phyloP scores from a whole-genome alignment of 129 eudicot species.

The Centaurea solstitialis region DNA sequence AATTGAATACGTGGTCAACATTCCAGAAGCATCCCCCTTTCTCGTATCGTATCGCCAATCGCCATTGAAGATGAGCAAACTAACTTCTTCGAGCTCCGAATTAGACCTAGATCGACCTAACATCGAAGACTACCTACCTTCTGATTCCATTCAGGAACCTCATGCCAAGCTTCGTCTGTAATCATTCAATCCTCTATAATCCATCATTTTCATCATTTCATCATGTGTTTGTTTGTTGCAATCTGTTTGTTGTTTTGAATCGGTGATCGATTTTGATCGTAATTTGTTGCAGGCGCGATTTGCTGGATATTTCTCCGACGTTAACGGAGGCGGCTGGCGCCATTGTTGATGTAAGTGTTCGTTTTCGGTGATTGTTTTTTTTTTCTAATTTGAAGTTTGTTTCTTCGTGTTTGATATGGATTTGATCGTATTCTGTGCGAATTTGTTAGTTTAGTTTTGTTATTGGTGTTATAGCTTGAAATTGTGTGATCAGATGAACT shows the following conservation, averaged over 20 bases:
- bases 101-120: conserved; percentile 86
- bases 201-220: not conserved
- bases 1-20: conserved; percentile 7
- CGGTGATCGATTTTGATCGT: not conserved
- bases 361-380: not conserved
- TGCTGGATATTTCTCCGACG: conserved; percentile 81
- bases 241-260: not conserved
- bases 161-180: conserved; percentile 69
- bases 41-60: conserved; percentile 1
- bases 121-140: conserved; percentile 69
- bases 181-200: not conserved
- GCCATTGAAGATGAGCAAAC: conserved; percentile 28
- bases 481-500: not conserved
- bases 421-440: not conserved
- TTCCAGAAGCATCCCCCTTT: not conserved
- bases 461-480: not conserved
- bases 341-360: conserved; percentile 65
- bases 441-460: not conserved
- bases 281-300: conserved; percentile 57
- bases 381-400: not conserved
- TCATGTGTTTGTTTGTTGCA: not conserved
- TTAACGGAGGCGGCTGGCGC: conserved; percentile 91
- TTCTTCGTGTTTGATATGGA: not conserved
- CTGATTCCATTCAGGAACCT: conserved; percentile 75
- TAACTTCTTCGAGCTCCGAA: conserved; percentile 52